These are phyloP conservation scores for Thuidium tamariscinum DNA, from an alignment of 225 moss, liverwort and hornwort genomes.

Conservation along the genomic window DNA sequence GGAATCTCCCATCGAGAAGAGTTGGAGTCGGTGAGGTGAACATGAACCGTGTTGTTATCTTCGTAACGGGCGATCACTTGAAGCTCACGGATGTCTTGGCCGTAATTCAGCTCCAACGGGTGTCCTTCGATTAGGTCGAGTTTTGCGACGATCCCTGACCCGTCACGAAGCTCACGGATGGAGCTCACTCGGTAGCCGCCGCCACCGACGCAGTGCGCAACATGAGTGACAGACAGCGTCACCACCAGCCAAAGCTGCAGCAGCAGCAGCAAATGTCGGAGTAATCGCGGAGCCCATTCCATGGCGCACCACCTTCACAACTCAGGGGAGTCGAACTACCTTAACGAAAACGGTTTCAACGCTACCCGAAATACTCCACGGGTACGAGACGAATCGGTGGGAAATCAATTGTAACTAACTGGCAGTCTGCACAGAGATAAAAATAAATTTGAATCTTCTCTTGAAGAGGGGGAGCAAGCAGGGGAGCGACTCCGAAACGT, in stretches of 20 bases:
- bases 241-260: not conserved
- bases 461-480: no score
- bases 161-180: constrained; percentile 11
- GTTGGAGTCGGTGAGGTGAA: constrained; percentile 19
- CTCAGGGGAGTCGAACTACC: not conserved
- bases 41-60: not conserved
- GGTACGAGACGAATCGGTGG: not conserved
- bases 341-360: not conserved
- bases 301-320: not conserved
- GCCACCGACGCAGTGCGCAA: not conserved
- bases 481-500: not conserved
- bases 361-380: not conserved
- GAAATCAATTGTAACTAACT: not conserved
- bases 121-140: not conserved
- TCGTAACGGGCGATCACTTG: constrained; percentile 20
- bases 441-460: no score
- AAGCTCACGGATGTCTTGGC: constrained; percentile 13
- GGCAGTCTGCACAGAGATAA: no score
- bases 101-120: constrained; percentile 1
- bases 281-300: not conserved
- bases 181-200: constrained; percentile 21
- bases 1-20: constrained; percentile 29
- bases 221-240: not conserved
- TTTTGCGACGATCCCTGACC: constrained; percentile 17
- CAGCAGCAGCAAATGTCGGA: not conserved